Percentiles rank a stretch among this genome's conserved stretches.
phyloP scores from a whole-genome alignment of 176 grass and related monocot species.

The Neostapfia colusana region DNA sequence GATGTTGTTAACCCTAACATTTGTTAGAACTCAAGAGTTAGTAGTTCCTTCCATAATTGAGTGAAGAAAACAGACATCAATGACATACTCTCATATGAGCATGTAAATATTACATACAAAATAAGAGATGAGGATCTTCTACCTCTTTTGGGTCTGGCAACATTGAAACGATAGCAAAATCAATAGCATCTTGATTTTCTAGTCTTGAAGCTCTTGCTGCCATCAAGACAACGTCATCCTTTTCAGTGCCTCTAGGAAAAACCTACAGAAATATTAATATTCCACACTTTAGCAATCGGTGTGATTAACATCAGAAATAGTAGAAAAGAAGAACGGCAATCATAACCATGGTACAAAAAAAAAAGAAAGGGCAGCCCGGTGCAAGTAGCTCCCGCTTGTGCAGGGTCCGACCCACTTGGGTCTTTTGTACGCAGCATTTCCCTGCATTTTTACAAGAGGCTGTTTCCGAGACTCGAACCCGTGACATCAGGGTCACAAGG shows the following conservation, averaged over 20 bases:
- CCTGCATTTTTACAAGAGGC: too few relatives aligned
- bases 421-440: too few relatives aligned
- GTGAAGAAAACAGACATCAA: conserved; percentile 19
- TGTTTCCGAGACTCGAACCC: too few relatives aligned
- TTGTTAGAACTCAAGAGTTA: neutral
- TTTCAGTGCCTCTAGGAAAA: conserved; percentile 50
- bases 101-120: conserved; percentile 3
- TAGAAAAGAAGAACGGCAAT: neutral
- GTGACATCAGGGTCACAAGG: too few relatives aligned
- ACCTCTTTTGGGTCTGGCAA: conserved; percentile 74
- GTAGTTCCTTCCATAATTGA: conserved; percentile 14
- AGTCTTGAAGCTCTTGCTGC: conserved; percentile 73
- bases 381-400: too few relatives aligned
- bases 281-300: conserved; percentile 8
- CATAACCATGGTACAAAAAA: conserved; percentile 12
- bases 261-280: conserved; percentile 33
- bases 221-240: conserved; percentile 58
- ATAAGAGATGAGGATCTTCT: conserved; percentile 9
- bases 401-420: too few relatives aligned
- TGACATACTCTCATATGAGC: neutral
- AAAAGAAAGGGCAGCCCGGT: too few relatives aligned
- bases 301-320: neutral
- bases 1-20: neutral
- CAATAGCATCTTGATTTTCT: conserved; percentile 85
- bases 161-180: conserved; percentile 71